These are phyloP conservation scores for Chenopodium album DNA, from an alignment of 148 eudicot genomes.

Conservation along the genomic window DNA sequence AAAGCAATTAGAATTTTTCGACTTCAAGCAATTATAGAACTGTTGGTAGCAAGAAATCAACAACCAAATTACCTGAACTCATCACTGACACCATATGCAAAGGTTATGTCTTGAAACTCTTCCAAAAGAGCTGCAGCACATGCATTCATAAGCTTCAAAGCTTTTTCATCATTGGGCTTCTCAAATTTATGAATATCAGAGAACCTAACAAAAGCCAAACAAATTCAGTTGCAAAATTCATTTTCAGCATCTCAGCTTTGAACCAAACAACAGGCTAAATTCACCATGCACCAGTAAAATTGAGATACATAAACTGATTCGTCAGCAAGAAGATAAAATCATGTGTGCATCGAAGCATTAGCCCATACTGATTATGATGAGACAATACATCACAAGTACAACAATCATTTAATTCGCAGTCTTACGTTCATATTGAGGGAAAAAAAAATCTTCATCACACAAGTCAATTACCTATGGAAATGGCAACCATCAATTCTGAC, in stretches of 20 bases:
- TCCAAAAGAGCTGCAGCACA: conserved; percentile 78
- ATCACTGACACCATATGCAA: conserved; percentile 85
- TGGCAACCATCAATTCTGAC: conserved; percentile 88
- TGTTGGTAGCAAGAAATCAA: neutral
- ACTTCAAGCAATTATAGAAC: neutral
- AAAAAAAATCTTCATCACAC: neutral
- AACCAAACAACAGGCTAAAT: conserved; percentile 23
- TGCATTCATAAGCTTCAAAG: conserved; percentile 88
- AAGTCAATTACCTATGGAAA: conserved; percentile 66
- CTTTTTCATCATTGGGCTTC: conserved; percentile 90
- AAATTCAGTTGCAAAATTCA: conserved; percentile 33
- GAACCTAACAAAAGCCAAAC: conserved; percentile 59
- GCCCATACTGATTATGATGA: neutral
- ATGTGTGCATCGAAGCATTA: neutral
- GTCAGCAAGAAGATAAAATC: neutral
- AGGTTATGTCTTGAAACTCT: conserved; percentile 67
- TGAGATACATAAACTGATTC: neutral
- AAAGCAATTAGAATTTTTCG: neutral
- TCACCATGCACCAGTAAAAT: neutral
- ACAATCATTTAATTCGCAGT: neutral
- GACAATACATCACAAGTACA: neutral
- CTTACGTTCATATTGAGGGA: neutral
- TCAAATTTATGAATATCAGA: conserved; percentile 85
- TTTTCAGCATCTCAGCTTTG: conserved; percentile 15
- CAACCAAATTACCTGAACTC: conserved; percentile 55